A percentile compares a stretch with the other conserved stretches of the same genome.
phyloP scores from a whole-genome alignment of 805 yeast genomes.

The Saturnispora bothae region DNA sequence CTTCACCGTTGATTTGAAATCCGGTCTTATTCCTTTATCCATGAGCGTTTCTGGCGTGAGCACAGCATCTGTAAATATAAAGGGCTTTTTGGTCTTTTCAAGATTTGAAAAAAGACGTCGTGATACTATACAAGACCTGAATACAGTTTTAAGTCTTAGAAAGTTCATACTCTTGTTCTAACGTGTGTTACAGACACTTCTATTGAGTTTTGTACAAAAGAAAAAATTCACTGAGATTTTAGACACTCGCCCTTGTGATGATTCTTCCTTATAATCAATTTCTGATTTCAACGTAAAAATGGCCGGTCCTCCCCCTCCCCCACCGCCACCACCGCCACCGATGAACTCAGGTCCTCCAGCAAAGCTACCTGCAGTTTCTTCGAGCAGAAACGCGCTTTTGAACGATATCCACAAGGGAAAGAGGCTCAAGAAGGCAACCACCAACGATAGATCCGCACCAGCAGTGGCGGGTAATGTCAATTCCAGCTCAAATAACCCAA shows the following conservation, averaged over 20 bases:
- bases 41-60: not conserved
- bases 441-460: slow-evolving; percentile 63
- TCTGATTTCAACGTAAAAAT: slow-evolving; percentile 1
- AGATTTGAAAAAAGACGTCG: not conserved
- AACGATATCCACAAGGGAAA: slow-evolving; percentile 76
- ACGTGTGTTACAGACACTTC: not conserved
- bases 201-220: not conserved
- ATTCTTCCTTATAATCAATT: not conserved
- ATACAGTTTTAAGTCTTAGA: too few species aligned
- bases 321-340: slow-evolving; percentile 40
- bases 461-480: slow-evolving; percentile 29
- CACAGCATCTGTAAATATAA: slow-evolving; percentile 4
- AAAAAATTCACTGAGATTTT: not conserved
- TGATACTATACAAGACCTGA: too few species aligned
- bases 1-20: slow-evolving; percentile 6
- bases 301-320: slow-evolving; percentile 47
- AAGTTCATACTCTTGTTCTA: too few species aligned
- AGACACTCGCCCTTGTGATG: not conserved
- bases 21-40: slow-evolving; percentile 1
- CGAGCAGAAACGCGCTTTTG: slow-evolving; percentile 47
- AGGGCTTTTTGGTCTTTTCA: not conserved
- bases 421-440: slow-evolving; percentile 46
- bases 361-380: slow-evolving; percentile 19
- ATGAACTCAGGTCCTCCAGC: slow-evolving; percentile 31
- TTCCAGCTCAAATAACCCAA: slow-evolving; percentile 10